phyloP scores from a whole-genome alignment of 805 yeast genomes.

The Starmera dryadoides region DNA sequence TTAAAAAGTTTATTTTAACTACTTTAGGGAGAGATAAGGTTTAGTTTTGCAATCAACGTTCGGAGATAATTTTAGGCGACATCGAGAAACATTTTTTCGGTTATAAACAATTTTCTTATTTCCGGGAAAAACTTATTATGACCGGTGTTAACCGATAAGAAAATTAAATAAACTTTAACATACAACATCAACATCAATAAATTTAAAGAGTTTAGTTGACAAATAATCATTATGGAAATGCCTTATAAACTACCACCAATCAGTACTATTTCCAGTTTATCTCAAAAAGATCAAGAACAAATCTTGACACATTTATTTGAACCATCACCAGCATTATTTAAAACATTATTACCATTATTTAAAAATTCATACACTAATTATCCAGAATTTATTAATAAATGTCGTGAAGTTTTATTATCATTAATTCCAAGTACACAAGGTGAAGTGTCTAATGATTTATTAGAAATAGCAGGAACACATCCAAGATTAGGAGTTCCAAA shows the following conservation, averaged over 20 bases:
- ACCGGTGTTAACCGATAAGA: too few relatives aligned
- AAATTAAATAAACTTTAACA: too few relatives aligned
- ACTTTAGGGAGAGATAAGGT: too few relatives aligned
- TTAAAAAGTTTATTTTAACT: too few relatives aligned
- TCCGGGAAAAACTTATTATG: too few relatives aligned
- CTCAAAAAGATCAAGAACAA: neutral
- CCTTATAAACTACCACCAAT: neutral
- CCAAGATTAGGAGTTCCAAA: conserved; percentile 76
- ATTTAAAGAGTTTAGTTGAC: too few relatives aligned
- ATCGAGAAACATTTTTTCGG: too few relatives aligned
- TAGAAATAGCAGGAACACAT: conserved; percentile 77
- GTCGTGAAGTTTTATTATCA: neutral
- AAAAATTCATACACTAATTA: neutral
- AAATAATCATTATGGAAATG: too few relatives aligned
- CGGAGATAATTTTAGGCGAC: too few relatives aligned
- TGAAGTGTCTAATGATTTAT: neutral
- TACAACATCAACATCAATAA: too few relatives aligned
- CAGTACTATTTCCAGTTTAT: neutral
- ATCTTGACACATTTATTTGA: conserved; percentile 44
- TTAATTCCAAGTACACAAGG: neutral
- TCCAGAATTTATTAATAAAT: neutral
- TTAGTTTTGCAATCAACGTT: too few relatives aligned
- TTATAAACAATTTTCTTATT: too few relatives aligned
- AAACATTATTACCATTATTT: conserved; percentile 24
- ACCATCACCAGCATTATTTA: conserved; percentile 45